Evolutionary conservation across 306 rosid genomes (phyloP).

Genomic region (Rosa multiflora): DNA sequence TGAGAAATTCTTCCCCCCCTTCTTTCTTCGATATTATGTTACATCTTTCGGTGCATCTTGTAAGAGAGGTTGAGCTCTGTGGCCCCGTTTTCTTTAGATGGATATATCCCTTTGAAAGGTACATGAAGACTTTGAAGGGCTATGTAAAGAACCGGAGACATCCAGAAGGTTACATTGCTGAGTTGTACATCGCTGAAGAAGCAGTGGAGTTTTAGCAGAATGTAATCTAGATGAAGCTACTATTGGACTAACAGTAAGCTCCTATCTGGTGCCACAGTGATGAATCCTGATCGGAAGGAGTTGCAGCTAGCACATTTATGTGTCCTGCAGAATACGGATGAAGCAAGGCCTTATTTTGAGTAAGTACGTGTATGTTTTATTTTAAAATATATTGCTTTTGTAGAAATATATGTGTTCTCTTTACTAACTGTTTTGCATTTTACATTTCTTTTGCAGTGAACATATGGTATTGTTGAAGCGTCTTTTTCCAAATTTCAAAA

Average conservation of each 20-base stretch:
- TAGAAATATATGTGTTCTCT: too few relatives aligned
- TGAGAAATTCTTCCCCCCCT: not conserved
- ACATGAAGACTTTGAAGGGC: not conserved
- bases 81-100: not conserved
- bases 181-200: not conserved
- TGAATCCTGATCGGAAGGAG: not conserved
- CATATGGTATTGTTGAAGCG: not conserved
- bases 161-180: not conserved
- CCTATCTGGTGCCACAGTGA: not conserved
- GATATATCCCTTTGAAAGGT: conserved; percentile 6
- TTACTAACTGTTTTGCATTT: not conserved
- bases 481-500: not conserved
- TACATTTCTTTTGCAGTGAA: not conserved
- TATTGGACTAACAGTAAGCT: not conserved
- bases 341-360: not conserved
- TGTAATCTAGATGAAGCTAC: not conserved
- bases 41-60: not conserved
- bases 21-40: not conserved
- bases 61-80: not conserved
- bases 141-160: not conserved
- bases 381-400: too few relatives aligned
- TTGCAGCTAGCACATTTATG: not conserved
- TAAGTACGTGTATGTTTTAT: not conserved
- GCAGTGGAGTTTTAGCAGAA: not conserved
- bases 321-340: not conserved